phyloP scores from a whole-genome alignment of 768 basidiomycete genomes.

The Lentinula edodes region DNA sequence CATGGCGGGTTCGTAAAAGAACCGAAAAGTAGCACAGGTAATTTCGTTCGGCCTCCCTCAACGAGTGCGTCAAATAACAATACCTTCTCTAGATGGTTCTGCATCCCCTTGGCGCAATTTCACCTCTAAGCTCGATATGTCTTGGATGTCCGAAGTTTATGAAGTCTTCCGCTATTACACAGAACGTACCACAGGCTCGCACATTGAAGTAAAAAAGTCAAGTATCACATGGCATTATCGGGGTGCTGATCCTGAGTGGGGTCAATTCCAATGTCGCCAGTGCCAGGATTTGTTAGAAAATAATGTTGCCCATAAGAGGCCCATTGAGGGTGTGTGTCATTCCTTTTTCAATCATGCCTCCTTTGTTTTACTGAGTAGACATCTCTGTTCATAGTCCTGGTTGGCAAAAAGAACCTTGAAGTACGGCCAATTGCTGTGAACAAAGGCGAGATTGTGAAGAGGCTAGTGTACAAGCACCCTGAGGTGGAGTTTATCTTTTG shows the following conservation, averaged over 20 bases:
- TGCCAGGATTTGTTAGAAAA: conserved; percentile 95
- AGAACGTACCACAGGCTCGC: conserved; percentile 93
- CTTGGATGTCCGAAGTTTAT: conserved; percentile 93
- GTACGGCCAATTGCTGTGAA: conserved; percentile 93
- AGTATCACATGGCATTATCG: conserved; percentile 99
- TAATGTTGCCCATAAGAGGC: conserved; percentile 86
- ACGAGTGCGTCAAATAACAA: neutral
- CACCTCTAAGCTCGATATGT: conserved; percentile 92
- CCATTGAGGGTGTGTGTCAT: conserved; percentile 72
- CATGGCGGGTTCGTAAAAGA: conserved; percentile 90
- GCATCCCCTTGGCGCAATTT: conserved; percentile 67
- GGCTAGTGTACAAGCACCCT: conserved; percentile 87
- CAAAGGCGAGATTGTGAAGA: conserved; percentile 98
- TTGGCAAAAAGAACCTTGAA: conserved; percentile 98
- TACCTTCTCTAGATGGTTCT: neutral
- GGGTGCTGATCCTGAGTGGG: conserved; percentile 91
- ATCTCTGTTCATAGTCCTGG: conserved; percentile 52
- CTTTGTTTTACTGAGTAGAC: neutral
- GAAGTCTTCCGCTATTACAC: conserved; percentile 98
- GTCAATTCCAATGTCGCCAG: conserved; percentile 92
- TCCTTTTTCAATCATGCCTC: neutral
- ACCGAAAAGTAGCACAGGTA: conserved; percentile 39
- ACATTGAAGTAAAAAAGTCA: conserved; percentile 96
- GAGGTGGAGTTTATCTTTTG: conserved; percentile 96
- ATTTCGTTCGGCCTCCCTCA: neutral